phyloP scores from a whole-genome alignment of 371 early-diverging fungal species.

The Mortierella sp. region DNA sequence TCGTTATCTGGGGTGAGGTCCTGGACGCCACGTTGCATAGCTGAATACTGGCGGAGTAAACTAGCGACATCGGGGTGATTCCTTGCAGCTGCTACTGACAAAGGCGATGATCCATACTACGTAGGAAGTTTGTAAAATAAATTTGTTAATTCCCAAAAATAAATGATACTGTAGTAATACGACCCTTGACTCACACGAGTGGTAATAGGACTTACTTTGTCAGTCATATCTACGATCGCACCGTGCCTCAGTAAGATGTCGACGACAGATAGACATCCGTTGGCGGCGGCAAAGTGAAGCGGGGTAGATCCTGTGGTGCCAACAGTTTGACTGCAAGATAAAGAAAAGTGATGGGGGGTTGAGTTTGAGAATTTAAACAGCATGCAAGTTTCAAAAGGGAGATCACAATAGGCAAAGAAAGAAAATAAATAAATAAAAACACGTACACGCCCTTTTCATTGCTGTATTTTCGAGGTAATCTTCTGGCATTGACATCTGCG shows the following conservation, averaged over 20 bases:
- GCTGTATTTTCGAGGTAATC: slow-evolving; percentile 53
- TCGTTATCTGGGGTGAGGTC: slow-evolving; percentile 43
- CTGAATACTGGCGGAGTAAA: slow-evolving; percentile 54
- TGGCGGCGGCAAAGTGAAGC: slow-evolving; percentile 82
- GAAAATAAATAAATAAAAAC: background rate
- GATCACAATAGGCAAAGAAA: background rate
- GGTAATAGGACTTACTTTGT: slow-evolving; percentile 59
- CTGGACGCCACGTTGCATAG: slow-evolving; percentile 47
- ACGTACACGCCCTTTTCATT: slow-evolving; percentile 50
- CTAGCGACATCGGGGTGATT: slow-evolving; percentile 66
- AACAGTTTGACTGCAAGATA: slow-evolving; percentile 28
- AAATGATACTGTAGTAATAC: background rate
- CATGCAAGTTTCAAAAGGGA: background rate
- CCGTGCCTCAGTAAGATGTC: slow-evolving; percentile 72
- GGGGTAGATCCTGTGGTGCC: slow-evolving; percentile 76
- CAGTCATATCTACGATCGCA: slow-evolving; percentile 66
- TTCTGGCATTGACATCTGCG: slow-evolving; percentile 77
- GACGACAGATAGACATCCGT: slow-evolving; percentile 68
- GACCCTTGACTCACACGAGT: background rate
- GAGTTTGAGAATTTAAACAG: background rate
- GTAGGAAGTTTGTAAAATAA: background rate
- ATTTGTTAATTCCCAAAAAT: no score
- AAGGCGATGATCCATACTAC: slow-evolving; percentile 69
- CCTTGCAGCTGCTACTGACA: slow-evolving; percentile 71
- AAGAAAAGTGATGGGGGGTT: background rate